Evolutionary conservation across 257 asterid species (phyloP).

Genomic region (Orobanche coerulescens): DNA sequence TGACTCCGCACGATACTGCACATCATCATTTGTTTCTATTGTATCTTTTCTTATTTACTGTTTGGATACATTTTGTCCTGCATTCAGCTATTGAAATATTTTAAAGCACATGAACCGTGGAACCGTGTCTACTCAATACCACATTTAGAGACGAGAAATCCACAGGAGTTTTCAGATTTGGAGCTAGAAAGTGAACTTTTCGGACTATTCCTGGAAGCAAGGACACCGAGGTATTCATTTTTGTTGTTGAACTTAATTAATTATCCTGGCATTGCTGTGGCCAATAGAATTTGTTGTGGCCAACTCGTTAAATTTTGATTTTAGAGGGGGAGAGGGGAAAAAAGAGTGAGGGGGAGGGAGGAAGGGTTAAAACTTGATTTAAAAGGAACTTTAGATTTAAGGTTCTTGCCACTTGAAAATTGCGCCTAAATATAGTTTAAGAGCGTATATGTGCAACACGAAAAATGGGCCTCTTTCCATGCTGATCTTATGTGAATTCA

Average conservation of each 20-base stretch:
- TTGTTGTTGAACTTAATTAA: constrained; percentile 5
- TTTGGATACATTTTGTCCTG: constrained; percentile 1
- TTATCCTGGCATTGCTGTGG: too few species aligned
- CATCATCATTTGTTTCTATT: neutral
- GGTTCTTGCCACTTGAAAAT: too few species aligned
- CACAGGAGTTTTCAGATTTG: constrained; percentile 32
- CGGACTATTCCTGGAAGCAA: constrained; percentile 34
- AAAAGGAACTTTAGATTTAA: too few species aligned
- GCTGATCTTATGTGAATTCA: too few species aligned
- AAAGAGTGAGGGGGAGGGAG: too few species aligned
- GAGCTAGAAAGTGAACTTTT: constrained; percentile 53
- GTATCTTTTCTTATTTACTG: neutral
- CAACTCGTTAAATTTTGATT: too few species aligned
- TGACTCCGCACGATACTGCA: neutral
- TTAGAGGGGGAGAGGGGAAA: too few species aligned
- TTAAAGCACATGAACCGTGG: constrained; percentile 66
- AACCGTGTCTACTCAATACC: constrained; percentile 35
- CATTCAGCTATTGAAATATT: constrained; percentile 47
- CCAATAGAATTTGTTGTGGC: too few species aligned
- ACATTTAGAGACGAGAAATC: constrained; percentile 33
- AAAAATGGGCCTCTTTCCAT: too few species aligned
- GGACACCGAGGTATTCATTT: constrained; percentile 48
- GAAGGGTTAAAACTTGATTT: too few species aligned
- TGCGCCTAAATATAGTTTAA: too few species aligned
- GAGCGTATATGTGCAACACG: too few species aligned